Conservation (phyloP, 1,284 basidiomycete genomes). For the Cutaneotrichosporon curvatum region DNA sequence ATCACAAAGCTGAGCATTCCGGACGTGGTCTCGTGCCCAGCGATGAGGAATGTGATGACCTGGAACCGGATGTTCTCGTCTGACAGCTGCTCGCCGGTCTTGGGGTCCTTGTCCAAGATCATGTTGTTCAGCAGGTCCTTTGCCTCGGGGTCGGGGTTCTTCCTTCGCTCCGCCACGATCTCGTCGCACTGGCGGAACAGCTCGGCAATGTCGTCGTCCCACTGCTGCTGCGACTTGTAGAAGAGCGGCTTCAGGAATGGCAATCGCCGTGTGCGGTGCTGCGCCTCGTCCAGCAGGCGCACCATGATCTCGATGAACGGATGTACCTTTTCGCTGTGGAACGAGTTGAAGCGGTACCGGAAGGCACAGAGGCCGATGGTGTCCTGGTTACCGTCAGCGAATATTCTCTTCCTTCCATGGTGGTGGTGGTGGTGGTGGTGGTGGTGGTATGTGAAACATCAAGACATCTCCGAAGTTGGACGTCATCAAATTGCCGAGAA, state of each 20-base stretch:
- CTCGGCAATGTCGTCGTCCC: conserved; percentile 9
- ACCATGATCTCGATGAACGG: conserved; percentile 45
- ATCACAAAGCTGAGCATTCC: conserved; percentile 26
- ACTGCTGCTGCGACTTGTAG: conserved; percentile 6
- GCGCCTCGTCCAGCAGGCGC: conserved; percentile 12
- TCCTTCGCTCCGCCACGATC: conserved; percentile 13
- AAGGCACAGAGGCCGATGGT: conserved; percentile 39
- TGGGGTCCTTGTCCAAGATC: conserved; percentile 50
- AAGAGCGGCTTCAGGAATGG: conserved; percentile 5
- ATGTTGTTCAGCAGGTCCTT: conserved; percentile 51
- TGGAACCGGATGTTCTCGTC: conserved; percentile 51
- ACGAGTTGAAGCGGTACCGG: conserved; percentile 45
- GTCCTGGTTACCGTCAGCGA: conserved; percentile 6
- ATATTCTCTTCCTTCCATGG: too few relatives aligned
- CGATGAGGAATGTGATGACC: conserved; percentile 55
- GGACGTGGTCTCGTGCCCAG: conserved; percentile 54
- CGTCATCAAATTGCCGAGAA: too few relatives aligned
- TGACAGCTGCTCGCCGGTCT: conserved; percentile 49
- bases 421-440: not conserved
- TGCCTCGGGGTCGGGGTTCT: conserved; percentile 14
- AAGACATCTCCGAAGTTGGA: too few relatives aligned
- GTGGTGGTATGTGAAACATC: not conserved
- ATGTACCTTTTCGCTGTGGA: conserved; percentile 41
- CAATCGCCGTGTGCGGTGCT: conserved; percentile 2
- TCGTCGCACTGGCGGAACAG: conserved; percentile 14